Evolutionary conservation across 306 rosid genomes (phyloP), one percentile per base, ranked within the genome.

Genomic region (Gastrolobium villosum): DNA sequence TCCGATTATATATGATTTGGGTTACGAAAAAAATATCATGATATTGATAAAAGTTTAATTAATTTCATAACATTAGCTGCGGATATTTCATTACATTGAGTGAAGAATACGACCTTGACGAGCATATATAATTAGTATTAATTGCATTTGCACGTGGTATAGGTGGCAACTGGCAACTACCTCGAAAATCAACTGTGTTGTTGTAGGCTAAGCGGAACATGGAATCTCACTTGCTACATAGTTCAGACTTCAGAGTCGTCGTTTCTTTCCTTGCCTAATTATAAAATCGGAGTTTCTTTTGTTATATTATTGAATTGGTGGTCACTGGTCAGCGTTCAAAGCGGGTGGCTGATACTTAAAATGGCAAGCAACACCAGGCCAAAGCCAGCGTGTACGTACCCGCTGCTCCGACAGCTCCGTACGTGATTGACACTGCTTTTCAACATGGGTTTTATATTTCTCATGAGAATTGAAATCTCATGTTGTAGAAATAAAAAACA

Each of bases 281-380:
- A 28, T 10, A 30, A 15, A 67, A 10, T 46, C 8, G 43, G 59
- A 32, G 11, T 60, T 36, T 62, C 44, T 6, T 4, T 7, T 13
- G n/a, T 2, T 11, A 3, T 39, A 3, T 39, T 39, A 62, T 62
- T 36, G 68, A 31, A 14, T n/a, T 3, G 37, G 48, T 65, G 65
- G 76, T 72, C 65, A 26, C 31, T 65, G 65, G 76, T 72, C 65
- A 26, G 11, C 40, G 76, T 72, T 72, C 76, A 72, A 74, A 45
- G 13, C 5, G 78, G 59, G 69, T 32, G 46, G 78, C 78, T 59
- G 4, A 28, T 11, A 8, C 6, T 31, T 5, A 8, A 46, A 46
- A 39, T 39, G 43, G 52, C 3, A 45, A 10, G 11, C n/a, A 8
- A 45, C 9, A 7, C 9, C 14, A 45, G 7, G 10, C 15, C 52